phyloP scores from a whole-genome alignment of 192 early-diverging fungal genomes.

The Funneliformis geosporum region DNA sequence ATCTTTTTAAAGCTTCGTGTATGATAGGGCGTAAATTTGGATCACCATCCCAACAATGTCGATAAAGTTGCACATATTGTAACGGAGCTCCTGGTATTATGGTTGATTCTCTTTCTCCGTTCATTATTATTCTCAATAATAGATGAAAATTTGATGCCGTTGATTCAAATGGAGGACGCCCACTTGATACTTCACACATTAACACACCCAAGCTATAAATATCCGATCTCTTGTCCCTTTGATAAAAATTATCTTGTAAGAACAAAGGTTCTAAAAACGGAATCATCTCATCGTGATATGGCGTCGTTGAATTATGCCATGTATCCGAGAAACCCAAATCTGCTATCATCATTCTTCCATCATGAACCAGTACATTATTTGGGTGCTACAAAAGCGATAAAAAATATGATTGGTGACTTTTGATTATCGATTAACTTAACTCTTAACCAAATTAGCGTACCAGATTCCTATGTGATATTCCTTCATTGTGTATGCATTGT shows the following conservation, averaged over 20 bases:
- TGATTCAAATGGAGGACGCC: slow-evolving; percentile 14
- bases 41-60: slow-evolving; percentile 46
- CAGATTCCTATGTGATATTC: slow-evolving; percentile 42
- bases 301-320: background rate
- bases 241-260: slow-evolving; percentile 1
- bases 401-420: background rate
- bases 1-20: background rate
- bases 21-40: slow-evolving; percentile 36
- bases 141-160: background rate
- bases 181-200: slow-evolving; percentile 30
- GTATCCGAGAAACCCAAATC: slow-evolving; percentile 7
- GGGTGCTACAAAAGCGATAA: slow-evolving; percentile 1
- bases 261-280: slow-evolving; percentile 11
- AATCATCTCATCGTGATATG: background rate
- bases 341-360: slow-evolving; percentile 5
- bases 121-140: slow-evolving; percentile 25
- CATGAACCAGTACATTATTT: slow-evolving; percentile 20
- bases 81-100: slow-evolving; percentile 41
- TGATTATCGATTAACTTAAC: background rate
- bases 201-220: slow-evolving; percentile 31
- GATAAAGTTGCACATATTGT: slow-evolving; percentile 43
- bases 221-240: slow-evolving; percentile 7
- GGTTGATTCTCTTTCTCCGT: slow-evolving; percentile 35
- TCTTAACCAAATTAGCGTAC: background rate
- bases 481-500: slow-evolving; percentile 36